Base-by-base conservation (phyloP, 495 filamentous ascomycete genomes). In the Mytilinidion resinicola region DNA sequence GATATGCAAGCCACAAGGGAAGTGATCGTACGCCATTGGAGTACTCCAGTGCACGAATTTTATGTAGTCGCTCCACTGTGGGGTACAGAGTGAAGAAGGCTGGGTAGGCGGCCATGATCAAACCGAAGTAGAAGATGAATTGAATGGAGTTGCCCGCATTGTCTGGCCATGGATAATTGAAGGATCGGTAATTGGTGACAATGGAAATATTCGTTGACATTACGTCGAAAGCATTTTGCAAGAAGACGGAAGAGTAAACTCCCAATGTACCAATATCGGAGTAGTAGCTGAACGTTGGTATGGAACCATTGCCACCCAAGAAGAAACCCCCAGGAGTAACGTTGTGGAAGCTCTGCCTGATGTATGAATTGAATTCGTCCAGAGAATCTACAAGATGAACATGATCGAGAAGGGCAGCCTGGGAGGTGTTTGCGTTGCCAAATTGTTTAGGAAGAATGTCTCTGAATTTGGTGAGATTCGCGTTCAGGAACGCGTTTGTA, bases 31-130 rank as follows among this genome's bases (percentile, higher is more conserved):
- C 88, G 51, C 88, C 65, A 50, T 67, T 67, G n/a, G 47, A 53
- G 35, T 65, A 65, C 9, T 65, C 51, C 33, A 65, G n/a, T 10
- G 53, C 53, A 12, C 57, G 53, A 30, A 65, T 65, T 20, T 53
- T 55, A 1, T 21, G 49, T 9, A 88, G 74, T 9, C 88, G 79
- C 69, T 96, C 90, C 4, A 86, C 68, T 3, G 89, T 95, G 21
- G 88, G 88, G 70, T 96, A 96, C 9, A 96, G 78, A 0, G 85
- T 82, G 63, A 95, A 92, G 73, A 96, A 89, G 21, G 82, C 88
- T 6, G 90, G 90, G 67, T 84, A 93, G 0, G 81, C 82, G 19
- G 80, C 77, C 75, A 91, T 82, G 14, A 82, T 85, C 1, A 95
- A 76, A 25, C 86, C 83, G 65, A 90, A 83, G 69, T 93, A 95